phyloP scores from a whole-genome alignment of 768 basidiomycete species.

The Fomitopsis serialis region DNA sequence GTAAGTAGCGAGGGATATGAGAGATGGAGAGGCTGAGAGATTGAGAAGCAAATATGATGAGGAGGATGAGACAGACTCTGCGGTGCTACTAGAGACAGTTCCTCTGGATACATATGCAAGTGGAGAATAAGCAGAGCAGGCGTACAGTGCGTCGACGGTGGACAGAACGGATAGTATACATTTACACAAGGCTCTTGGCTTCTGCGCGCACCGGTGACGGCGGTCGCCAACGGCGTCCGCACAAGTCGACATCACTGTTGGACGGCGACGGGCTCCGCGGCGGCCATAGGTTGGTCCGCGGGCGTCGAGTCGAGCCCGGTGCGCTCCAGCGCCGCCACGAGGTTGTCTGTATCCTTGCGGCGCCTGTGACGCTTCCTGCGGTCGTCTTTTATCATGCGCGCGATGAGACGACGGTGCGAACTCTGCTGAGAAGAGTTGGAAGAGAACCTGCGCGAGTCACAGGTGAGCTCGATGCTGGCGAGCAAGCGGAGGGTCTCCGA shows the following conservation, averaged over 20 bases:
- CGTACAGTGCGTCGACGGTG: not conserved
- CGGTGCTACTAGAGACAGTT: slow-evolving; percentile 2
- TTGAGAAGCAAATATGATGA: not conserved
- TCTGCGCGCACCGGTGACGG: not conserved
- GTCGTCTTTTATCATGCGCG: slow-evolving; percentile 83
- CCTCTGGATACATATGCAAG: slow-evolving; percentile 10
- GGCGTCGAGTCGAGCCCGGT: slow-evolving; percentile 31
- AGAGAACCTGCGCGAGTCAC: slow-evolving; percentile 69
- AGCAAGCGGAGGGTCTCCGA: slow-evolving; percentile 78
- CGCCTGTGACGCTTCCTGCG: slow-evolving; percentile 73
- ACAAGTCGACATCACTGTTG: no score
- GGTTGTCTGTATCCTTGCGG: slow-evolving; percentile 78
- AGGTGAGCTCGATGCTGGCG: slow-evolving; percentile 81
- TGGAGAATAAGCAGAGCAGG: not conserved
- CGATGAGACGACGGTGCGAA: slow-evolving; percentile 65
- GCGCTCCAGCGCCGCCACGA: slow-evolving; percentile 74
- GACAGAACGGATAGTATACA: slow-evolving; percentile 11
- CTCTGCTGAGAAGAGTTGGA: slow-evolving; percentile 61
- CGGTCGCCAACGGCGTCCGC: not conserved
- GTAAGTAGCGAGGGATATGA: not conserved
- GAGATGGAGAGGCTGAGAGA: not conserved
- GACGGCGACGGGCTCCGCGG: no score
- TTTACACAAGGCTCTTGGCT: slow-evolving; percentile 3
- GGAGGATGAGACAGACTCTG: not conserved
- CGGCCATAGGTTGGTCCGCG: not conserved